A percentile compares a stretch with the other conserved stretches of the same genome.
phyloP scores from a whole-genome alignment of 2,329 filamentous ascomycete genomes.

The Knufia petricola region DNA sequence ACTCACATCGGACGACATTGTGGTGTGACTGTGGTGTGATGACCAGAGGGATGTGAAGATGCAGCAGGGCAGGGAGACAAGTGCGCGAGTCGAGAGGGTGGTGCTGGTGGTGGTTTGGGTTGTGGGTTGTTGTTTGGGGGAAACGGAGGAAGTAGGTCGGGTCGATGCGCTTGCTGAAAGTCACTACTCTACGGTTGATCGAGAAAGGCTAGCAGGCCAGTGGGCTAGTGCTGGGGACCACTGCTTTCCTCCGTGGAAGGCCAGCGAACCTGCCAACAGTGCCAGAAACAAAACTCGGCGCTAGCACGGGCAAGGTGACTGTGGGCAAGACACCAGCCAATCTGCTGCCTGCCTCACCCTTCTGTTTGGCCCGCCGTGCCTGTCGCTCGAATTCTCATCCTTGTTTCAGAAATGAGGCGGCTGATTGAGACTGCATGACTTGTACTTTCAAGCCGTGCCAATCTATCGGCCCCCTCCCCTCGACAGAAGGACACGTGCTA shows the following conservation, averaged over 20 bases:
- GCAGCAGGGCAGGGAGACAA: constrained; percentile 8
- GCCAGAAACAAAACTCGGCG: not conserved
- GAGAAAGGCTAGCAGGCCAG: not conserved
- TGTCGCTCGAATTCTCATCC: not conserved
- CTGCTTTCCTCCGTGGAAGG: too few species aligned
- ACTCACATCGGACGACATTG: constrained; percentile 57
- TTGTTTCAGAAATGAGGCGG: constrained; percentile 5
- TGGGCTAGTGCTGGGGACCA: not conserved
- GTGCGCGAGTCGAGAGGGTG: constrained; percentile 11
- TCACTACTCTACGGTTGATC: not conserved
- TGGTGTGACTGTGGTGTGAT: constrained; percentile 26
- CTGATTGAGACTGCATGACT: not conserved
- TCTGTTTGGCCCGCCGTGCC: not conserved
- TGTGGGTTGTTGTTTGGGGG: constrained; percentile 8
- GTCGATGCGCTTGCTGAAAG: not conserved
- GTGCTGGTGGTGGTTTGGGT: too few species aligned
- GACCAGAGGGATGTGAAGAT: constrained; percentile 44
- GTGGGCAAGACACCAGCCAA: constrained; percentile 2
- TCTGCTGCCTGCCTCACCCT: not conserved
- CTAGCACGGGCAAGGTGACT: not conserved
- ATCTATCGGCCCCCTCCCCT: too few species aligned
- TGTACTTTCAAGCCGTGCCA: not conserved
- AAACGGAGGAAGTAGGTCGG: not conserved
- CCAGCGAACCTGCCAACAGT: not conserved
- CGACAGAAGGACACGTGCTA: not conserved